Base-by-base conservation (phyloP, 305 asterid genomes). In the Lippia alba region DNA sequence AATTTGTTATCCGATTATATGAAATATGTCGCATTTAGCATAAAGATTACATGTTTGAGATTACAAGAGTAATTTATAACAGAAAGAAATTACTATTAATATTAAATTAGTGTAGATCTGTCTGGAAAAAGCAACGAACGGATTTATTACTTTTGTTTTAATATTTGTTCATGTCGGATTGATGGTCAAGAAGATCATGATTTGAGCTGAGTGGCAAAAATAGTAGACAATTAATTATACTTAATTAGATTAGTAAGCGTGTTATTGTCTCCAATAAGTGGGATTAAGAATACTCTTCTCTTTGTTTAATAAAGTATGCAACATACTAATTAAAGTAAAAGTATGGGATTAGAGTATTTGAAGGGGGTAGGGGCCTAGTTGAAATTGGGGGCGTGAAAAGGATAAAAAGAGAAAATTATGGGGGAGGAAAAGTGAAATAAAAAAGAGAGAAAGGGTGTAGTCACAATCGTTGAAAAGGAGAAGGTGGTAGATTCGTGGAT, bases 391-490 rank as follows among this genome's bases (percentile, higher is more conserved):
- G 12, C 0, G 19, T 32, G 14, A 48, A 62, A 62, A 53, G 64
- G 65, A 32, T 36, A 71, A 41, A 61, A 41, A 10, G 44, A 56
- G 20, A 56, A 56, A 56, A 36, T 53, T 10, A 40, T 11, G 39
- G 64, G 55, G 10, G 12, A n/a, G n/a, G 10, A 19, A 44, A 18
- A 8, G 3, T 30, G 55, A 72, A 72, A 72, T 44, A 44, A 7
- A 2, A 44, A 44, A 8, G 10, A 61, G 40, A 18, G 17, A 1
- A 53, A 66, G 61, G 49, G 49, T 44, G 12, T 51, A 44, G 82
- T 75, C 77, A 62, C 60, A 10, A 62, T 79, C 70, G 80, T 74
- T 61, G 72, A 70, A 77, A 72, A 72, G 80, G 50, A 51, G 14
- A 44, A 55, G 75, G 8, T 24, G 14, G 79, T 45, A 44, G 49